phyloP scores from a whole-genome alignment of 331 rosid genomes.

The Malus hybrid region DNA sequence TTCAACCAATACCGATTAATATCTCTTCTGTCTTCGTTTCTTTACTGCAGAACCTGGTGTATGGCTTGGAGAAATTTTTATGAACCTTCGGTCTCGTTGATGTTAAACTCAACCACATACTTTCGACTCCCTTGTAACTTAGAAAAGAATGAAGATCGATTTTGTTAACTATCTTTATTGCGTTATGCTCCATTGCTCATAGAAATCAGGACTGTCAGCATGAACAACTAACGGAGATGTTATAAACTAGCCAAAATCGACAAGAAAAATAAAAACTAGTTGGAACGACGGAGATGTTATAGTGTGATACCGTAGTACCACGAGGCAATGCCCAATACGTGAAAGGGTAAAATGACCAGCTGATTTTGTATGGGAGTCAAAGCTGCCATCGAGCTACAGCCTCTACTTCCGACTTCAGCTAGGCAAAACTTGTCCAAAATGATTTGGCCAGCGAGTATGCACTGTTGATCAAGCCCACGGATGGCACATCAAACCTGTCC shows the following conservation, averaged over 20 bases:
- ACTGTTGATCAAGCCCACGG: slow-evolving; percentile 65
- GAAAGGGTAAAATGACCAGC: slow-evolving; percentile 1
- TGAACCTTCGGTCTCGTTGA: slow-evolving; percentile 5
- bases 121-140: neutral
- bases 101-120: neutral
- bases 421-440: slow-evolving; percentile 46
- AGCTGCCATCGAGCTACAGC: slow-evolving; percentile 53
- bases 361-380: slow-evolving; percentile 69
- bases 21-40: neutral
- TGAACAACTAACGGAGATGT: no score
- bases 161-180: neutral
- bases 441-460: slow-evolving; percentile 51
- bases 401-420: slow-evolving; percentile 59
- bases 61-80: slow-evolving; percentile 90
- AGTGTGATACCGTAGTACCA: no score
- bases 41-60: slow-evolving; percentile 75
- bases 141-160: neutral
- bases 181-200: neutral
- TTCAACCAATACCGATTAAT: slow-evolving; percentile 1
- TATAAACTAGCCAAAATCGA: no score
- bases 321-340: no score
- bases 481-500: slow-evolving; percentile 72
- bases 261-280: no score
- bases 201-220: no score
- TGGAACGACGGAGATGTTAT: no score